A percentile compares a stretch with the other conserved stretches of the same genome.
Evolutionary conservation across 495 filamentous ascomycete genomes (phyloP).

Genomic region (Viridothelium virens): DNA sequence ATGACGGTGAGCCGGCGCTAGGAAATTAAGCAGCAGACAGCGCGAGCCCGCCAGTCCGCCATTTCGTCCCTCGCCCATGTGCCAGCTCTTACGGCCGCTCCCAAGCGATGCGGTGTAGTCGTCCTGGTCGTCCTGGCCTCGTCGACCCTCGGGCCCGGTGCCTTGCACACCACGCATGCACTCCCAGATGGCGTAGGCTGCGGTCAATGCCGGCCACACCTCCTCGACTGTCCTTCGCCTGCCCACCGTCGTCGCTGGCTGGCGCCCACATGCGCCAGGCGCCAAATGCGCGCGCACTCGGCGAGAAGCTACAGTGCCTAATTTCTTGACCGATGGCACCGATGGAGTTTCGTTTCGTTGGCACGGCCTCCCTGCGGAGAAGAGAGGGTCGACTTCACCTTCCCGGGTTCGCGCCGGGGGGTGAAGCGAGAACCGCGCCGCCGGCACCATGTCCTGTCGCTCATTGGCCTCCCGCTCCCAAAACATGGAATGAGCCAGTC

Average conservation of each 20-base stretch:
- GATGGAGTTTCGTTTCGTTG: constrained; percentile 2
- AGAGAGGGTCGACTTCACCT: background rate
- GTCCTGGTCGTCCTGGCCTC: no score
- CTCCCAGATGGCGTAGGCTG: background rate
- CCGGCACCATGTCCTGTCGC: constrained; percentile 2
- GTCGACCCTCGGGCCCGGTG: background rate
- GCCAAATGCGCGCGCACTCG: no score
- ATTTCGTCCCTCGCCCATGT: constrained; percentile 5
- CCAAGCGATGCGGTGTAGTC: constrained; percentile 6
- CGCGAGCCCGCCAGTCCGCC: background rate
- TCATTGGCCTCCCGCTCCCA: background rate
- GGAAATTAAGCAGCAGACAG: constrained; percentile 7
- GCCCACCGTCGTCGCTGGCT: background rate
- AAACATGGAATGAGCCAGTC: background rate
- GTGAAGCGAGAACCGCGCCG: constrained; percentile 4
- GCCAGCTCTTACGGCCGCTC: background rate
- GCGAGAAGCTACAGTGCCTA: no score
- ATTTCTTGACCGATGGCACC: background rate
- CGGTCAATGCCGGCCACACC: constrained; percentile 9
- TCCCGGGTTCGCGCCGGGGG: constrained; percentile 2
- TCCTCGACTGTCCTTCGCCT: background rate
- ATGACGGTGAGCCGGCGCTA: constrained; percentile 12
- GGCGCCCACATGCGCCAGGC: no score
- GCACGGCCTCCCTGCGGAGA: background rate
- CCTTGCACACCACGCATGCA: constrained; percentile 1